Conservation (phyloP, 2,329 filamentous ascomycete genomes). For the Alternaria novae-zelandiae region DNA sequence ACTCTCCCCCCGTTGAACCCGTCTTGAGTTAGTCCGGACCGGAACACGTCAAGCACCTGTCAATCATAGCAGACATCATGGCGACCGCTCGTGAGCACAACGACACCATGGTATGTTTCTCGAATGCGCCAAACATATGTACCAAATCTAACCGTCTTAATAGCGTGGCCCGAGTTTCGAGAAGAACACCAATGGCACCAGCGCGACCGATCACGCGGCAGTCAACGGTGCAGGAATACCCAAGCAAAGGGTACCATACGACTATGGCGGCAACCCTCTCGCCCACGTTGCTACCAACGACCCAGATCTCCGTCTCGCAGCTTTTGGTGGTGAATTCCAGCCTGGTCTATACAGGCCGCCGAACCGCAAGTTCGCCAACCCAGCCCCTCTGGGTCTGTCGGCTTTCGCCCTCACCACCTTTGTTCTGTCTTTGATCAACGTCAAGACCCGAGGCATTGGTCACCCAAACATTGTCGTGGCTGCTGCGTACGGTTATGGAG, state of each 20-base stretch:
- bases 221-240: constrained; percentile 31
- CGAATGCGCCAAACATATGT: background rate
- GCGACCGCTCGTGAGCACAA: constrained; percentile 51
- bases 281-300: constrained; percentile 59
- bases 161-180: constrained; percentile 32
- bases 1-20: constrained; percentile 11
- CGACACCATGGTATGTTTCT: constrained; percentile 34
- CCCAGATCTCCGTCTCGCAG: constrained; percentile 52
- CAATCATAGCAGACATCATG: constrained; percentile 40
- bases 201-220: constrained; percentile 49
- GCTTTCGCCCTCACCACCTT: constrained; percentile 72
- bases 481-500: constrained; percentile 58
- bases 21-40: background rate
- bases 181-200: constrained; percentile 41
- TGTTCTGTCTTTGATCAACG: constrained; percentile 60
- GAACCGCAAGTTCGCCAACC: constrained; percentile 62
- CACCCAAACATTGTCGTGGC: constrained; percentile 57
- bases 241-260: constrained; percentile 55
- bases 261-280: constrained; percentile 60
- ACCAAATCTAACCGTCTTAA: constrained; percentile 11
- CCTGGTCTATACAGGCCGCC: constrained; percentile 56
- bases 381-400: constrained; percentile 65
- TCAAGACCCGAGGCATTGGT: constrained; percentile 51
- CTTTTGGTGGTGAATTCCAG: constrained; percentile 61
- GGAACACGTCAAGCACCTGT: background rate